Evolutionary conservation across 164 flowering plant species (phyloP).

Genomic region (grape (Vitis vinifera)): ASM3070453v1 NC_081823.1:26894001-26894500

Average conservation of each 20-base stretch:
- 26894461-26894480: too few species aligned
- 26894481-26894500: too few species aligned
- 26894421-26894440: background rate
- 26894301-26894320: slow-evolving; percentile 55
- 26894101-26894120: too few species aligned
- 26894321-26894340: slow-evolving; percentile 57
- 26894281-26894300: slow-evolving; percentile 62
- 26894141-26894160: too few species aligned
- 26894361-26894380: slow-evolving; percentile 44
- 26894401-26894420: background rate
- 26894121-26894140: too few species aligned
- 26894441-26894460: too few species aligned
- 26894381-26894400: background rate
- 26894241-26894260: slow-evolving; percentile 2
- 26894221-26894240: background rate
- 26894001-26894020: too few species aligned
- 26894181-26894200: background rate
- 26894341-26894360: slow-evolving; percentile 54
- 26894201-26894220: background rate
- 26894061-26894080: too few species aligned
- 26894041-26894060: too few species aligned
- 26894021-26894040: too few species aligned
- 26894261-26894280: slow-evolving; percentile 72
- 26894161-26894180: background rate
- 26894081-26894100: too few species aligned